Conservation (phyloP, 306 rosid genomes). For the Elaeagnus macrophylla region DNA sequence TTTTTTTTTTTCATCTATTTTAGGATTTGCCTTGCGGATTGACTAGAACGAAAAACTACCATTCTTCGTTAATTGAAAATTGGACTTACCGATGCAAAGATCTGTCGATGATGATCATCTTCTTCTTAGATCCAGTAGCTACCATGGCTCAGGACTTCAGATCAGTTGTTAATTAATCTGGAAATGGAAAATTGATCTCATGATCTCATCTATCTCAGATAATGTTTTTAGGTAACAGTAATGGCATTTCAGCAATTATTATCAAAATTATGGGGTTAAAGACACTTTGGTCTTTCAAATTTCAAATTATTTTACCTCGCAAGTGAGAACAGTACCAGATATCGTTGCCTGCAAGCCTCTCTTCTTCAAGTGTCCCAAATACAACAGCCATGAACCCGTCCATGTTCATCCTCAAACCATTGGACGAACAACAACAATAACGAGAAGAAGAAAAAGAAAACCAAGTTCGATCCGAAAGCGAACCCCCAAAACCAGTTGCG, state of each 20-base stretch:
- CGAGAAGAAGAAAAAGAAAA: constrained; percentile 18
- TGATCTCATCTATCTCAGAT: not conserved
- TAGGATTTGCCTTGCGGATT: no score
- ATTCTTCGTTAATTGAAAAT: no score
- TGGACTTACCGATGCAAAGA: constrained; percentile 68
- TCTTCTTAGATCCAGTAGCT: constrained; percentile 20
- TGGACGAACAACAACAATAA: constrained; percentile 8
- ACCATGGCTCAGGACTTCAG: constrained; percentile 26
- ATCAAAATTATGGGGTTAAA: not conserved
- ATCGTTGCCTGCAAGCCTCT: no score
- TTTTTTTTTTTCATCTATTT: no score
- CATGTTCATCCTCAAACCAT: no score
- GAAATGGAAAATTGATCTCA: no score
- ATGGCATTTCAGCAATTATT: constrained; percentile 8
- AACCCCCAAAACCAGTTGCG: constrained; percentile 43
- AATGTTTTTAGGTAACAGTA: not conserved
- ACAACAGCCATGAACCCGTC: no score
- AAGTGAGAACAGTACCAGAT: no score
- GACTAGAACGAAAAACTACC: no score
- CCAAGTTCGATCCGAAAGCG: constrained; percentile 11
- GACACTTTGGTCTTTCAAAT: not conserved
- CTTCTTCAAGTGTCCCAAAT: no score
- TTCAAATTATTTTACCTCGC: not conserved
- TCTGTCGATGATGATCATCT: constrained; percentile 94
- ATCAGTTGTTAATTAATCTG: no score